A percentile compares a stretch with the other conserved stretches of the same genome.
Conservation (phyloP, 2,329 filamentous ascomycete genomes). For the Xylaria hypoxylon region DNA sequence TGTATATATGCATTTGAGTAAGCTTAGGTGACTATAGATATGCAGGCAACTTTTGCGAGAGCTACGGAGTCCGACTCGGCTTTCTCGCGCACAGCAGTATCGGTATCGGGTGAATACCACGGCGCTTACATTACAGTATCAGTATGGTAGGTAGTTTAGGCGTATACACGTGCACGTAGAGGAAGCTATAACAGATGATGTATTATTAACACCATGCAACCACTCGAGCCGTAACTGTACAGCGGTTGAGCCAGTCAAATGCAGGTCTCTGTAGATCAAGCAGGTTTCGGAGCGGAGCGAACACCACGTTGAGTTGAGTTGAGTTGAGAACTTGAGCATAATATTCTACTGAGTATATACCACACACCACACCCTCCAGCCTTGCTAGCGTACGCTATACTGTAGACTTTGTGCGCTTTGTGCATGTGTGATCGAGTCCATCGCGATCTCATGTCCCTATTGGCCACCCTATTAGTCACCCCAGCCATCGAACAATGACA, state of each 20-base stretch:
- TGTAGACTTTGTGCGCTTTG: no score
- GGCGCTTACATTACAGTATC: constrained; percentile 10
- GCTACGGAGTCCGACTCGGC: constrained; percentile 31
- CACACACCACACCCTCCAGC: constrained; percentile 12
- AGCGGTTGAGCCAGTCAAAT: constrained; percentile 17
- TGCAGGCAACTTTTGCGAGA: constrained; percentile 7
- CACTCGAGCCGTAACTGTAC: constrained; percentile 20
- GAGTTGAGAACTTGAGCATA: not conserved
- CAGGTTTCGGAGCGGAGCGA: constrained; percentile 34
- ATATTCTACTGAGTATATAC: constrained; percentile 1
- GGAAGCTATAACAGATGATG: constrained; percentile 9
- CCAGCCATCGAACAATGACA: constrained; percentile 22
- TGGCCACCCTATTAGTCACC: no score
- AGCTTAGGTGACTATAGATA: not conserved
- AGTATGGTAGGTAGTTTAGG: not conserved
- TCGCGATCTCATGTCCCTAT: constrained; percentile 32
- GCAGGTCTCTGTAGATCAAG: constrained; percentile 17
- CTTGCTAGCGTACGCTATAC: constrained; percentile 7
- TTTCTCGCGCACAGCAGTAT: constrained; percentile 13
- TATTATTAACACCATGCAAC: constrained; percentile 31
- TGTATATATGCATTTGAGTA: constrained; percentile 12
- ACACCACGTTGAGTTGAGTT: constrained; percentile 14
- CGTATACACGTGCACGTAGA: constrained; percentile 11
- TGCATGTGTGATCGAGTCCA: constrained; percentile 27
- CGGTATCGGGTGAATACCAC: constrained; percentile 6